phyloP scores from a whole-genome alignment of 176 grass and related monocot species.

The Guadua angustifolia region DNA sequence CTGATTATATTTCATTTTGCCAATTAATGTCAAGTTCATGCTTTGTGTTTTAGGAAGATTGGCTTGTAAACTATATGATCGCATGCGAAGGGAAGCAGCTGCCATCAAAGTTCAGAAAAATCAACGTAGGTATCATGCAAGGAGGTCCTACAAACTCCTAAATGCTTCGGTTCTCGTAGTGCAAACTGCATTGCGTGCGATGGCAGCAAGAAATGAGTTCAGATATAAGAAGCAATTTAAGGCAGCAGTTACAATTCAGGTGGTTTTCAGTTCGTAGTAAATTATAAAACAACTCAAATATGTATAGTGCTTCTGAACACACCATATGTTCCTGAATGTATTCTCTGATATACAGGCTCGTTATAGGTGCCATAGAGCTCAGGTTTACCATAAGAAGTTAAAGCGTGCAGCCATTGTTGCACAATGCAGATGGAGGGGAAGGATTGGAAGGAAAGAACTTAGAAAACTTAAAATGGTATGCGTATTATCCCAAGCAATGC shows the following conservation, averaged over 20 bases:
- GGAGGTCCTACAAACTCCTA: conserved; percentile 69
- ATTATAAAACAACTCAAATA: conserved; percentile 32
- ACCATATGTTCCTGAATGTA: conserved; percentile 37
- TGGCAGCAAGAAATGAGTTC: conserved; percentile 85
- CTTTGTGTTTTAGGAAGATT: conserved; percentile 74
- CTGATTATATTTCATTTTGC: conserved; percentile 22
- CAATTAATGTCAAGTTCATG: conserved; percentile 26
- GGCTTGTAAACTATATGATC: conserved; percentile 81
- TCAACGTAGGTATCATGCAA: conserved; percentile 71
- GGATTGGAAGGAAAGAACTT: conserved; percentile 86
- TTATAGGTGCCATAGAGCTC: conserved; percentile 76
- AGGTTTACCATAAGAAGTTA: conserved; percentile 80
- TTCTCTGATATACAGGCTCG: conserved; percentile 62
- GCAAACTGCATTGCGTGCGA: conserved; percentile 82
- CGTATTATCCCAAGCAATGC: conserved; percentile 32
- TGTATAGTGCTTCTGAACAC: background rate
- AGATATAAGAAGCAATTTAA: conserved; percentile 79
- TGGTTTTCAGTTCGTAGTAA: conserved; percentile 40
- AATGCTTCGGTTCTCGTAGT: conserved; percentile 75
- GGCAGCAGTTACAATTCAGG: conserved; percentile 81
- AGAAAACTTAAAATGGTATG: conserved; percentile 97
- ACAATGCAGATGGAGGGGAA: conserved; percentile 98
- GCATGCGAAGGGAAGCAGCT: conserved; percentile 75
- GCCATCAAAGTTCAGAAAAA: conserved; percentile 94
- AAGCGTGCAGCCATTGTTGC: conserved; percentile 78